These are phyloP conservation scores for Debaryomyces sp. DNA, from an alignment of 1,139 yeast species.

Conservation along the genomic window DNA sequence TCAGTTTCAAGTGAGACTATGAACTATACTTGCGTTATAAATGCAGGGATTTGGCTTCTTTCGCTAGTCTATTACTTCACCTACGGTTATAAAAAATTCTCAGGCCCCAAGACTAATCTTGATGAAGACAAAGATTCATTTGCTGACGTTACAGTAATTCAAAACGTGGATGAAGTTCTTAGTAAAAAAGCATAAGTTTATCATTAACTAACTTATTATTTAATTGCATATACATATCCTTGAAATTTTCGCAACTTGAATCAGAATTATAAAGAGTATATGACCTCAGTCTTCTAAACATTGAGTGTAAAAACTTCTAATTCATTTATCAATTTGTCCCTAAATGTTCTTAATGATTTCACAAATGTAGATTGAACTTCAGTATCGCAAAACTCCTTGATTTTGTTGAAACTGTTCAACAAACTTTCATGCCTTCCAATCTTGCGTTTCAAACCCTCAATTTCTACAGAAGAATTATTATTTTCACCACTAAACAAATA, in stretches of 20 bases:
- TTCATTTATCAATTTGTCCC: slow-evolving; percentile 8
- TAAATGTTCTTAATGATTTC: slow-evolving; percentile 6
- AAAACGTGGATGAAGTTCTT: slow-evolving; percentile 11
- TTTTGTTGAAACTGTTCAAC: neutral
- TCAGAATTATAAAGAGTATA: too few relatives aligned
- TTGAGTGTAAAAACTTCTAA: neutral
- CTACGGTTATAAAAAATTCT: slow-evolving; percentile 37
- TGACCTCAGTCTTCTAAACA: too few relatives aligned
- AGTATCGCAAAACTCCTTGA: neutral
- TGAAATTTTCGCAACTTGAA: neutral
- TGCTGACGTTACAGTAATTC: slow-evolving; percentile 8
- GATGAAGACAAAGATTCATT: slow-evolving; percentile 15
- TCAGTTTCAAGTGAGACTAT: slow-evolving; percentile 43
- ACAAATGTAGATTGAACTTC: neutral
- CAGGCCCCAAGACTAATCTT: slow-evolving; percentile 43
- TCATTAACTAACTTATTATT: neutral
- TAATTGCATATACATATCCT: neutral
- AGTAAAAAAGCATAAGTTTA: slow-evolving; percentile 8
- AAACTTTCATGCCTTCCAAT: slow-evolving; percentile 1
- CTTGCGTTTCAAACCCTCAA: slow-evolving; percentile 2
- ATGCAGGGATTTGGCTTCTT: slow-evolving; percentile 41
- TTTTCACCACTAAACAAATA: neutral
- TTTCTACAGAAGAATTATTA: neutral
- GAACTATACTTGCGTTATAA: slow-evolving; percentile 65
- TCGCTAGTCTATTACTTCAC: slow-evolving; percentile 46